Percentiles rank a stretch among this genome's conserved stretches.
Conservation (phyloP, 495 filamentous ascomycete genomes). For the Hypoxylon cercidicola region DNA sequence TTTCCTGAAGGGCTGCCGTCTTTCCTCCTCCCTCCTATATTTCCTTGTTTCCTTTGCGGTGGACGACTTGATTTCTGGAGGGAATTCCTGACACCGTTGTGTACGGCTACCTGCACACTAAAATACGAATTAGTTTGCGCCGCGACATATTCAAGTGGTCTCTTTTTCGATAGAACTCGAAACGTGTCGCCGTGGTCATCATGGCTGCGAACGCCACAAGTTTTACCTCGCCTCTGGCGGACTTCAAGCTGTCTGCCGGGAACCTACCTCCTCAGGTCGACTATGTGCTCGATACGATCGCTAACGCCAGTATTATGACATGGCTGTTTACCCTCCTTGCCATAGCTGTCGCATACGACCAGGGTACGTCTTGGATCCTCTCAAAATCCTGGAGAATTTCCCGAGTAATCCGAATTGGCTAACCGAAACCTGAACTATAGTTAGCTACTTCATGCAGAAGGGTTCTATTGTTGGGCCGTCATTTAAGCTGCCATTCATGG, state of each 20-base stretch:
- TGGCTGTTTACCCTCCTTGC: constrained; percentile 72
- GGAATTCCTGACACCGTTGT: constrained; percentile 1
- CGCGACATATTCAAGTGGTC: constrained; percentile 15
- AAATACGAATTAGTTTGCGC: constrained; percentile 10
- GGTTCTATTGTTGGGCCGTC: constrained; percentile 83
- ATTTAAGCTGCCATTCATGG: constrained; percentile 93
- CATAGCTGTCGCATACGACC: constrained; percentile 82
- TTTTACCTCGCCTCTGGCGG: constrained; percentile 81
- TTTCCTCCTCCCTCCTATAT: constrained; percentile 1
- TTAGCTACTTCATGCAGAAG: constrained; percentile 86
- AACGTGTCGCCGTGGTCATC: constrained; percentile 31
- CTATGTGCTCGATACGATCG: constrained; percentile 54
- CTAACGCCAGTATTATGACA: constrained; percentile 70
- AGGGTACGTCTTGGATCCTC: constrained; percentile 66
- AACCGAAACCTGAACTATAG: constrained; percentile 57
- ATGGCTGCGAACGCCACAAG: constrained; percentile 75
- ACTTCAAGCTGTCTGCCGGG: constrained; percentile 63
- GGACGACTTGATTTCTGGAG: constrained; percentile 11
- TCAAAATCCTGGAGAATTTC: not conserved
- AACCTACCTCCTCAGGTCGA: constrained; percentile 56
- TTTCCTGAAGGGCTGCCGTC: constrained; percentile 23
- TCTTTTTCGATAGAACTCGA: not conserved
- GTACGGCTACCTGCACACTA: constrained; percentile 2
- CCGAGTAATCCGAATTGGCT: constrained; percentile 32
- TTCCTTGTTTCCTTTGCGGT: constrained; percentile 4